These are phyloP conservation scores for Tetracladium marchalianum DNA, from an alignment of 495 filamentous ascomycete genomes.

Conservation along the genomic window DNA sequence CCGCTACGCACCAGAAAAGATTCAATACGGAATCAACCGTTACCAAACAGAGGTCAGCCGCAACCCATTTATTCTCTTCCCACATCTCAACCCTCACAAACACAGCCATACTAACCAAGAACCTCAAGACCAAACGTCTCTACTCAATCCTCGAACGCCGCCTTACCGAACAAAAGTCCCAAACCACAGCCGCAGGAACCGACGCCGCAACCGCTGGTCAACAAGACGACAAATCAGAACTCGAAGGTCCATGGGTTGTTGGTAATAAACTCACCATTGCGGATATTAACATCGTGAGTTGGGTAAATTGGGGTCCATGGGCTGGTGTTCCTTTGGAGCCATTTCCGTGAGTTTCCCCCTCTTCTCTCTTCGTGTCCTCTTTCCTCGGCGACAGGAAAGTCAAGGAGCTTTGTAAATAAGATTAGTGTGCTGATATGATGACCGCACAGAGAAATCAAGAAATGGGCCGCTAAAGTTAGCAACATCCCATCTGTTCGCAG, in stretches of 20 bases:
- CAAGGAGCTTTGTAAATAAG: not conserved
- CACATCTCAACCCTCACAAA: not conserved
- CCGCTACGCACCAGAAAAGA: slow-evolving; percentile 78
- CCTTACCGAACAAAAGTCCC: slow-evolving; percentile 46
- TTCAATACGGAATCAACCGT: slow-evolving; percentile 73
- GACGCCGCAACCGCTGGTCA: slow-evolving; percentile 2
- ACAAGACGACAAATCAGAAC: not conserved
- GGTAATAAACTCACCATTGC: slow-evolving; percentile 73
- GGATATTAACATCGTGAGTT: slow-evolving; percentile 73
- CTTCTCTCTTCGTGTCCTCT: not conserved
- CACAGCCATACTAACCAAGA: not conserved
- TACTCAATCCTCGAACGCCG: slow-evolving; percentile 65
- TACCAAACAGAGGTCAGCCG: slow-evolving; percentile 62
- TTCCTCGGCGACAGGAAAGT: too few relatives aligned
- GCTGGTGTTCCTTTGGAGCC: slow-evolving; percentile 62
- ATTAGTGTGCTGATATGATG: not conserved
- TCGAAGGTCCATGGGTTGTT: slow-evolving; percentile 46
- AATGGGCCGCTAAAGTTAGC: slow-evolving; percentile 54
- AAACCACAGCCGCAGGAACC: slow-evolving; percentile 19
- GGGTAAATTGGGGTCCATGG: slow-evolving; percentile 51
- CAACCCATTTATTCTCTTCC: not conserved
- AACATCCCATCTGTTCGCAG: slow-evolving; percentile 58
- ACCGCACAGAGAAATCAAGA: slow-evolving; percentile 29
- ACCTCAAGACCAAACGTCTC: slow-evolving; percentile 49
- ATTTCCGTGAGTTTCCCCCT: slow-evolving; percentile 41